Percentiles rank a stretch among this genome's conserved stretches.
Conservation (phyloP, 2,329 filamentous ascomycete species). For the Fusarium redolens region DNA sequence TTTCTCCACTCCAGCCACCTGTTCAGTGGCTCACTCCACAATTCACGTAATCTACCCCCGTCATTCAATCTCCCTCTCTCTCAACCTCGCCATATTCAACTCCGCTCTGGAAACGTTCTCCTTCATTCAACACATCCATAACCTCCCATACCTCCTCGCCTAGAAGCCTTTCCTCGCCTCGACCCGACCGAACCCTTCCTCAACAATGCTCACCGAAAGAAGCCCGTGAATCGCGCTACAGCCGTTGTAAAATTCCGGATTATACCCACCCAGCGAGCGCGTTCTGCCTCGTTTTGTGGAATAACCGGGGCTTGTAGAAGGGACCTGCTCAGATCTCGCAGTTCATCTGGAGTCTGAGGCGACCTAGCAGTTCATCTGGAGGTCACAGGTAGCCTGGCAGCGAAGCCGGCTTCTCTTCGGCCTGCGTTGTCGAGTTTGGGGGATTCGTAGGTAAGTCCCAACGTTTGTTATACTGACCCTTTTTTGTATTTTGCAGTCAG, state of each 20-base stretch:
- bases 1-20: background rate
- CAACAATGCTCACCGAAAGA: background rate
- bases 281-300: background rate
- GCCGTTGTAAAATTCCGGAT: slow-evolving; percentile 1
- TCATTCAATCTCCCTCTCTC: background rate
- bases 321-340: slow-evolving; percentile 4
- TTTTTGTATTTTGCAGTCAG: background rate
- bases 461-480: background rate
- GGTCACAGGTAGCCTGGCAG: slow-evolving; percentile 12
- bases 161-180: background rate
- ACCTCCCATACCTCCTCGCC: background rate
- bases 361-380: slow-evolving; percentile 11
- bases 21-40: background rate
- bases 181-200: background rate
- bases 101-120: background rate
- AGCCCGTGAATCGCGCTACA: slow-evolving; percentile 4
- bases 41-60: background rate
- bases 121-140: background rate
- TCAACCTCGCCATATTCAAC: background rate
- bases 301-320: slow-evolving; percentile 17
- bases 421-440: background rate
- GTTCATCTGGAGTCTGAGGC: slow-evolving; percentile 11
- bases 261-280: slow-evolving; percentile 6
- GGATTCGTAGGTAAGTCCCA: background rate
- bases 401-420: background rate